Conservation (phyloP, 2,329 filamentous ascomycete genomes). For the Verticillium nubilum region DNA sequence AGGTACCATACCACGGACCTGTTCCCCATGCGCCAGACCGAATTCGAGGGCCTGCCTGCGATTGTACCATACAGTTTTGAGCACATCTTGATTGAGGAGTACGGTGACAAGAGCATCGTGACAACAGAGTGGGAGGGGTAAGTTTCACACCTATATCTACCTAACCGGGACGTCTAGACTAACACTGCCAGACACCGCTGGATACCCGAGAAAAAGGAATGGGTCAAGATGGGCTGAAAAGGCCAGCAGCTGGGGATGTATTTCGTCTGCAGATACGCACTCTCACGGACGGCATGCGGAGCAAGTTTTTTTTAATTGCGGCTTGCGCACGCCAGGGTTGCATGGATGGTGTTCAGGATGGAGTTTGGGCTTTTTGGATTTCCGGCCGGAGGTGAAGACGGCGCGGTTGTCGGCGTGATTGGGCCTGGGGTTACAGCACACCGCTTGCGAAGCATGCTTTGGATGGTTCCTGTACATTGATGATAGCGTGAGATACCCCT, state of each 20-base stretch:
- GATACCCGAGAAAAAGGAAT: conserved; percentile 52
- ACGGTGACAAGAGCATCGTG: conserved; percentile 55
- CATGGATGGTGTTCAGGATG: neutral
- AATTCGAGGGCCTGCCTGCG: conserved; percentile 69
- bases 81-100: conserved; percentile 60
- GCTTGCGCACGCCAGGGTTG: neutral
- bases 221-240: conserved; percentile 37
- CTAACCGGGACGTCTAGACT: conserved; percentile 2
- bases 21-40: conserved; percentile 68
- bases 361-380: neutral
- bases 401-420: neutral
- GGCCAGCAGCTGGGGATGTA: neutral
- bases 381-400: neutral
- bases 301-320: neutral
- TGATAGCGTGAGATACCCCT: neutral
- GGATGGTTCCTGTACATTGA: neutral
- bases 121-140: conserved; percentile 58
- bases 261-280: neutral
- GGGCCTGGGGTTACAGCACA: neutral
- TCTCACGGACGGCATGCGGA: neutral
- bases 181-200: conserved; percentile 49
- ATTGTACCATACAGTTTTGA: conserved; percentile 66
- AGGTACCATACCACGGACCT: conserved; percentile 65
- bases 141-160: conserved; percentile 22
- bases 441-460: neutral